These are phyloP conservation scores for Trichophyton simii DNA, from an alignment of 2,329 filamentous ascomycete genomes.

Conservation along the genomic window DNA sequence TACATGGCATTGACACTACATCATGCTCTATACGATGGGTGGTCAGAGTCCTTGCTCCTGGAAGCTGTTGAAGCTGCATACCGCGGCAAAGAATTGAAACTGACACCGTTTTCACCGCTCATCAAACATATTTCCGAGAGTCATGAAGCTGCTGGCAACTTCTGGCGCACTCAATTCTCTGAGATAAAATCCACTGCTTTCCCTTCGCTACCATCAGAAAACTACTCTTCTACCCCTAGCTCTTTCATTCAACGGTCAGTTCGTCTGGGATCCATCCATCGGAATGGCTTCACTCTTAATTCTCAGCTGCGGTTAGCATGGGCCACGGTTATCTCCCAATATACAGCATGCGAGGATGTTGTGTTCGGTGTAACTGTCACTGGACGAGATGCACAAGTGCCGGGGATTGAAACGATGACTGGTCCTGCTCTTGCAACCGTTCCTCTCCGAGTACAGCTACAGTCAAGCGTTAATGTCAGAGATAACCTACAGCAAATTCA, in stretches of 20 bases:
- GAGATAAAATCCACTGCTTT: slow-evolving; percentile 6
- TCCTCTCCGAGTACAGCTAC: slow-evolving; percentile 23
- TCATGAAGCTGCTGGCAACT: background rate
- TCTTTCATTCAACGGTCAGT: background rate
- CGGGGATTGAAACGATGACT: slow-evolving; percentile 27
- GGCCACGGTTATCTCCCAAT: slow-evolving; percentile 24
- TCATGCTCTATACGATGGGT: slow-evolving; percentile 31
- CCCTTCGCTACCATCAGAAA: slow-evolving; percentile 1
- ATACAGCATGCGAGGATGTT: slow-evolving; percentile 26
- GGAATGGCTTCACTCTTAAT: slow-evolving; percentile 4
- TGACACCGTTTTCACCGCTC: background rate
- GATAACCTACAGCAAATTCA: slow-evolving; percentile 39
- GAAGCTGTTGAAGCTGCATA: slow-evolving; percentile 13
- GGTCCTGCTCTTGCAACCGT: slow-evolving; percentile 31
- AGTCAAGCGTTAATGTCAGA: slow-evolving; percentile 8
- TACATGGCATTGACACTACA: slow-evolving; percentile 25
- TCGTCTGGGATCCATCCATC: background rate
- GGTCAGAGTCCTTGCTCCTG: slow-evolving; percentile 25
- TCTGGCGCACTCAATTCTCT: slow-evolving; percentile 10
- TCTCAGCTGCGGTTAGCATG: slow-evolving; percentile 18
- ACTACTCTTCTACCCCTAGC: background rate
- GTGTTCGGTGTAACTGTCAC: slow-evolving; percentile 30
- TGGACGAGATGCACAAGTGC: slow-evolving; percentile 26
- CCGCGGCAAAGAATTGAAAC: background rate
- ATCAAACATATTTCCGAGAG: background rate